These are phyloP conservation scores for Pistacia integerrima DNA, from an alignment of 345 rosid species.

Conservation along the genomic window DNA sequence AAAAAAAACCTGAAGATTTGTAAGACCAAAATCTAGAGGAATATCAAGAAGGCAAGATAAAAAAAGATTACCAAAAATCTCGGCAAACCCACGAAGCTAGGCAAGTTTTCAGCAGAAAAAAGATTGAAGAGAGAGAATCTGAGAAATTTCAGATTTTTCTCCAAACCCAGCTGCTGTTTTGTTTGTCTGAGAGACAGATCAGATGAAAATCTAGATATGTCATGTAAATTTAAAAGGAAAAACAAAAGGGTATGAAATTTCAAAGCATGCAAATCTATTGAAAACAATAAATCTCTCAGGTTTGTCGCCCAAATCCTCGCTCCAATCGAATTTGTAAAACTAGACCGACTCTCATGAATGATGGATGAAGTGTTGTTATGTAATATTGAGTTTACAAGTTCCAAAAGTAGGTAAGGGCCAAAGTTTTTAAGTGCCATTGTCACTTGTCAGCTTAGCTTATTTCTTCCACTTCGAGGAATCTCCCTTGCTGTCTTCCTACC, in stretches of 20 bases:
- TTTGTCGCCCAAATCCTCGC: constrained; percentile 51
- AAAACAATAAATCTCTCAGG: constrained; percentile 10
- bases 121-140: constrained; percentile 16
- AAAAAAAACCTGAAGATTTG: constrained; percentile 10
- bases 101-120: constrained; percentile 27
- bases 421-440: constrained; percentile 9
- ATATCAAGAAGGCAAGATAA: constrained; percentile 12
- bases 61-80: constrained; percentile 40
- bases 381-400: neutral
- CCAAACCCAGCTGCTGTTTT: constrained; percentile 21
- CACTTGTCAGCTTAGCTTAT: constrained; percentile 11
- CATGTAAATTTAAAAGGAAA: too few relatives aligned
- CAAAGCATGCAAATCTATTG: constrained; percentile 34
- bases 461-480: constrained; percentile 12
- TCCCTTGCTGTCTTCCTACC: constrained; percentile 7
- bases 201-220: neutral
- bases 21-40: constrained; percentile 25
- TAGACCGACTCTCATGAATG: constrained; percentile 30
- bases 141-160: constrained; percentile 37
- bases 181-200: constrained; percentile 45
- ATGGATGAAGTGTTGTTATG: too few relatives aligned
- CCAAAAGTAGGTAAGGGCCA: constrained; percentile 22
- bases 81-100: constrained; percentile 37
- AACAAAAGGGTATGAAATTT: constrained; percentile 12
- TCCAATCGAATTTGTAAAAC: constrained; percentile 43